A percentile compares a stretch with the other conserved stretches of the same genome.
Evolutionary conservation across 768 basidiomycete genomes (phyloP).

Genomic region (Leccinellum luteum): DNA sequence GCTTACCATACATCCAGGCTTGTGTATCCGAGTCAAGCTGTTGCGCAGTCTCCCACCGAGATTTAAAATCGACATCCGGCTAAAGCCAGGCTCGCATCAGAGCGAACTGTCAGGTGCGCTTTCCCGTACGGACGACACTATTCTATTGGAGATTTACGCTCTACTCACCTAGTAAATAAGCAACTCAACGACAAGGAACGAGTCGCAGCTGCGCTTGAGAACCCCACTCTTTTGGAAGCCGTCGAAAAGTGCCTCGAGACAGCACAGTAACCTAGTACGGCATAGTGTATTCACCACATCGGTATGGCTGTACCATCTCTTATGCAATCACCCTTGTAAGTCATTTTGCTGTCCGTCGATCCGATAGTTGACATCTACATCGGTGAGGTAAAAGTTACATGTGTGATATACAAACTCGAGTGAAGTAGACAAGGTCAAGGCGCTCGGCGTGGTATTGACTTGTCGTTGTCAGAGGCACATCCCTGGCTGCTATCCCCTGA

Average conservation of each 20-base stretch:
- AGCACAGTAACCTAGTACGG: slow-evolving; percentile 14
- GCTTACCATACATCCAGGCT: slow-evolving; percentile 40
- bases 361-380: background rate
- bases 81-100: slow-evolving; percentile 95
- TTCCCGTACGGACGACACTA: background rate
- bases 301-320: background rate
- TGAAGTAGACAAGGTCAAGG: background rate
- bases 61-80: slow-evolving; percentile 91
- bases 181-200: slow-evolving; percentile 99
- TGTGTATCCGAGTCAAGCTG: slow-evolving; percentile 93
- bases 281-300: slow-evolving; percentile 6
- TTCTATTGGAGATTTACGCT: background rate
- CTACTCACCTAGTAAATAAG: slow-evolving; percentile 76
- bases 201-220: slow-evolving; percentile 95
- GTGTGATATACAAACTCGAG: background rate
- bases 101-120: slow-evolving; percentile 82
- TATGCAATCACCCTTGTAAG: background rate
- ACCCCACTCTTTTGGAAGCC: slow-evolving; percentile 78
- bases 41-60: slow-evolving; percentile 86
- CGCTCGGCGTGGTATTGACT: background rate
- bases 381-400: background rate
- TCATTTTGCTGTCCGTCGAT: background rate
- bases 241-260: slow-evolving; percentile 75
- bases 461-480: background rate
- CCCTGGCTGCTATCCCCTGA: background rate